A percentile compares a stretch with the other conserved stretches of the same genome.
These are phyloP conservation scores for Sugiyamaella pinicola DNA, from an alignment of 1,139 yeast genomes.

Conservation along the genomic window DNA sequence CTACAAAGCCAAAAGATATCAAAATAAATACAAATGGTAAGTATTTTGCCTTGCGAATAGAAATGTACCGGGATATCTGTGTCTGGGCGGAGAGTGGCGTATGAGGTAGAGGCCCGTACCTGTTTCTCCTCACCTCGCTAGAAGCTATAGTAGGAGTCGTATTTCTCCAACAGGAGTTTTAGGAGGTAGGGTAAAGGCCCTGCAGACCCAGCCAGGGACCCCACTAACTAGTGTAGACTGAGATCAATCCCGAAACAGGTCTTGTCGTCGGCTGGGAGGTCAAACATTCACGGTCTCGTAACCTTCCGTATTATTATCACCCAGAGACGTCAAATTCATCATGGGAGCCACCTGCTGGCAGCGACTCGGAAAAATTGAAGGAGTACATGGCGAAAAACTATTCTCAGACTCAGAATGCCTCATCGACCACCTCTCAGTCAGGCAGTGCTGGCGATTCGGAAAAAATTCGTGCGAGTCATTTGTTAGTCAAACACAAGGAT, in stretches of 20 bases:
- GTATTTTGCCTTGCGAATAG: no score
- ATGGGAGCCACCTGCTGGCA: conserved; percentile 92
- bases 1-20: no score
- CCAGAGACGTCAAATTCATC: conserved; percentile 70
- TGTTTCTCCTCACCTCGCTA: no score
- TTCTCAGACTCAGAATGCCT: conserved; percentile 25
- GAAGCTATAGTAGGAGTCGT: no score
- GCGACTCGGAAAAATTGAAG: conserved; percentile 63
- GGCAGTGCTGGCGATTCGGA: conserved; percentile 46
- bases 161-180: no score
- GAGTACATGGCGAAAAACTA: conserved; percentile 52
- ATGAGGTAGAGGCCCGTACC: no score
- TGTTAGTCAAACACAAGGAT: conserved; percentile 77
- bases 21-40: no score
- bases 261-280: conserved; percentile 87
- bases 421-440: conserved; percentile 32
- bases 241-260: conserved; percentile 54
- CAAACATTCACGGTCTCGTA: conserved; percentile 74
- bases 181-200: no score
- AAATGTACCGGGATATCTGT: no score
- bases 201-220: no score
- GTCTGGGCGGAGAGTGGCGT: no score
- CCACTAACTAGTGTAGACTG: not conserved
- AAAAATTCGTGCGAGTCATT: conserved; percentile 70
- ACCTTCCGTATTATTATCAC: conserved; percentile 80